A percentile compares a stretch with the other conserved stretches of the same genome.
phyloP scores from a whole-genome alignment of 768 basidiomycete genomes.

The Amanita muscaria region DNA sequence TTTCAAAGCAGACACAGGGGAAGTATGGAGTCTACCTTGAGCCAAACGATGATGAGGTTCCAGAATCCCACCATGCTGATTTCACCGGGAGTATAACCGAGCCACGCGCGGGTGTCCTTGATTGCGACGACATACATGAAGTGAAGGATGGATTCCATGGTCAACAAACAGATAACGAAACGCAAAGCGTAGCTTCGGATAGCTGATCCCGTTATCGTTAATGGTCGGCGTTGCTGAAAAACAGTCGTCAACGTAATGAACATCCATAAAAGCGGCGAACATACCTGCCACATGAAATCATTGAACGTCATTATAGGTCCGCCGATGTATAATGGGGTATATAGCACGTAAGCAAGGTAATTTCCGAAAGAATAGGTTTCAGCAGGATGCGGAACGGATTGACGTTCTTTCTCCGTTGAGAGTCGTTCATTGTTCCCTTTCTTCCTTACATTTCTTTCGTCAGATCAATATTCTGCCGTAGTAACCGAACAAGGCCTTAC shows the following conservation, averaged over 20 bases:
- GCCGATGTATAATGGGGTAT: constrained; percentile 90
- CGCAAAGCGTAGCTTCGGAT: constrained; percentile 56
- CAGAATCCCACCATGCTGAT: constrained; percentile 93
- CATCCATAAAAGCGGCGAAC: constrained; percentile 10
- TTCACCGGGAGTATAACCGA: constrained; percentile 65
- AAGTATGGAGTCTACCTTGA: too few species aligned
- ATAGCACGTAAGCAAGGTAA: constrained; percentile 81
- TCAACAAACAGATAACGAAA: constrained; percentile 61
- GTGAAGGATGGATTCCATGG: constrained; percentile 89
- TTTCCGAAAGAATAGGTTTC: constrained; percentile 59
- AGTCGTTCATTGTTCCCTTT: constrained; percentile 9
- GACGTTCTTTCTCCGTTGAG: constrained; percentile 53
- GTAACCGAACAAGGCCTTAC: background rate
- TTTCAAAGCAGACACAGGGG: too few species aligned
- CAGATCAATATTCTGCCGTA: background rate
- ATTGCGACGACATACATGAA: constrained; percentile 97
- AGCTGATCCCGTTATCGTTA: constrained; percentile 29
- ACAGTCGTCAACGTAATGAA: background rate
- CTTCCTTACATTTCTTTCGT: constrained; percentile 16
- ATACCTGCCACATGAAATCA: constrained; percentile 89
- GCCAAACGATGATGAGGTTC: constrained; percentile 94
- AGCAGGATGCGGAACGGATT: constrained; percentile 41
- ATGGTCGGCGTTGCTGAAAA: constrained; percentile 52
- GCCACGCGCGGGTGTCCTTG: constrained; percentile 83
- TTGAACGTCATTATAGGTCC: constrained; percentile 97